These are phyloP conservation scores for Starmerella cellae DNA, from an alignment of 805 yeast species.

Conservation along the genomic window DNA sequence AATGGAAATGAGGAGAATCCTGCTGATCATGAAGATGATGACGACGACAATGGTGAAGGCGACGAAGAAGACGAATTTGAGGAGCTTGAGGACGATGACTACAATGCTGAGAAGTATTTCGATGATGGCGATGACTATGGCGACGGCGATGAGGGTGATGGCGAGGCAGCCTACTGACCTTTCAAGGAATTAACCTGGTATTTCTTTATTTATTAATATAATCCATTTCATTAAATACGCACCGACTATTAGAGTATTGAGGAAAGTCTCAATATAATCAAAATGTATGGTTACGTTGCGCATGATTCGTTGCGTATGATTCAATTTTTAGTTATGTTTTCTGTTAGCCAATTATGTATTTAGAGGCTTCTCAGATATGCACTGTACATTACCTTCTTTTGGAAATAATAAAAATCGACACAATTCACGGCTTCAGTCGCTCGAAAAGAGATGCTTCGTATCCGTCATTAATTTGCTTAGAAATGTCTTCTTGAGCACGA, in stretches of 20 bases:
- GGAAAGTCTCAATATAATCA: too few species aligned
- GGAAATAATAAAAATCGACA: not conserved
- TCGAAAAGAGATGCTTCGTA: conserved; percentile 27
- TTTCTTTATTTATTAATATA: too few species aligned
- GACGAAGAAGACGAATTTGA: conserved; percentile 50
- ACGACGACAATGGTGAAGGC: conserved; percentile 35
- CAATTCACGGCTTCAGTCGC: conserved; percentile 13
- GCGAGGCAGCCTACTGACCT: conserved; percentile 51
- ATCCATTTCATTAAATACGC: too few species aligned
- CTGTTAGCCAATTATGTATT: too few species aligned
- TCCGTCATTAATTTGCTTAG: conserved; percentile 27
- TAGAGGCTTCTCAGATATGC: too few species aligned
- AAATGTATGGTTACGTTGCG: too few species aligned
- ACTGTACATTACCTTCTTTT: too few species aligned
- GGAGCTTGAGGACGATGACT: conserved; percentile 66
- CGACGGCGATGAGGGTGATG: conserved; percentile 46
- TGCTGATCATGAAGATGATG: conserved; percentile 28
- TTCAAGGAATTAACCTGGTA: not conserved
- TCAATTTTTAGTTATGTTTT: too few species aligned
- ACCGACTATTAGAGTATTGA: too few species aligned
- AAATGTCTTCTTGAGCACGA: conserved; percentile 19
- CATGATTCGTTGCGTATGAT: too few species aligned
- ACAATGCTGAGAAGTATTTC: conserved; percentile 67
- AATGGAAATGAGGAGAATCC: conserved; percentile 33
- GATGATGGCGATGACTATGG: conserved; percentile 49